Evolutionary conservation across 202 grass and related monocot genomes (phyloP), one percentile per base, ranked within the genome.

Genomic region (Eragrostis tef): DNA sequence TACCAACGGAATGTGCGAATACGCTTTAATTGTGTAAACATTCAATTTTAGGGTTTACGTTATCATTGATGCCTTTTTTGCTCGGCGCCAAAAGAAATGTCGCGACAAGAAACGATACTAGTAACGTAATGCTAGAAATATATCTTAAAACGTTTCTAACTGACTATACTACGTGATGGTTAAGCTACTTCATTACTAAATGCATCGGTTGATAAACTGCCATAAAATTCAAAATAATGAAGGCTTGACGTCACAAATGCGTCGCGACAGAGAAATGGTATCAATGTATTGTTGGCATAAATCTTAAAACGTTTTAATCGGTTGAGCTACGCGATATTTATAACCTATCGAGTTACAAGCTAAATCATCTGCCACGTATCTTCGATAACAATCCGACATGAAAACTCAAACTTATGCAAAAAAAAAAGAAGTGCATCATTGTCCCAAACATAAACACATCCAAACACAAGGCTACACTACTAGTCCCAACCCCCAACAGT

Each of bases 401-500:
- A 0, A 43, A 36, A 2, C 15, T 47, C n/a, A 57, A 56, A 46
- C 14, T 4, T 24, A 15, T 53, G 14, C 20, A 29, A 9, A 54
- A 9, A 24, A 57, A 58, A 31, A 31, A 3, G 29, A 31, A 24
- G 20, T 11, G 54, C 54, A 54, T 54, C 52, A 54, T 54, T 54
- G 19, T 1, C 16, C 29, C 67, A 29, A 16, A 21, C 8, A 51
- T 9, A n/a, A 20, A 66, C 49, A 16, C 6, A 44, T 34, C 15
- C 34, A 47, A 46, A 41, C 19, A 79, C 21, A 36, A 6, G 0
- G 44, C 57, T 16, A 36, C 56, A 48, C 11, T 71, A 5, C 64
- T 39, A 39, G 34, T 64, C 42, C 29, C 77, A 65, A 75, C 60
- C 5, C 39, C 41, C 67, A 64, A 57, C 81, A 57, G 71, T 85